Conservation (phyloP, 192 early-diverging fungal species). For the Backusella macrospora region DNA sequence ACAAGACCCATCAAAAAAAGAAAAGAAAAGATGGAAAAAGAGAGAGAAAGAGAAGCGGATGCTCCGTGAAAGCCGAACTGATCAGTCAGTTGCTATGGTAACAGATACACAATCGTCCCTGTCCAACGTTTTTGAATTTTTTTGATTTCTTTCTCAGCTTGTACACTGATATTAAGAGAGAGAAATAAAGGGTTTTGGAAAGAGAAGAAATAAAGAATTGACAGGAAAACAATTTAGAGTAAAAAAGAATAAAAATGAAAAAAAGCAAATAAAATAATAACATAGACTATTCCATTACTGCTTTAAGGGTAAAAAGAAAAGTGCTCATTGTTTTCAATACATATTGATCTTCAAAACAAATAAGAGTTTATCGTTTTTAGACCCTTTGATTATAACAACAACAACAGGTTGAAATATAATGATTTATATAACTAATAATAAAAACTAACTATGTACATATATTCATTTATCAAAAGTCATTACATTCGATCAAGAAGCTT, state of each 20-base stretch:
- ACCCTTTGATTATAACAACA: neutral
- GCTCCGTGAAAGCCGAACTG: neutral
- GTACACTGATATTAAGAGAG: neutral
- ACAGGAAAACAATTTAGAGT: neutral
- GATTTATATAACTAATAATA: neutral
- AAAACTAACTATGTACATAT: neutral
- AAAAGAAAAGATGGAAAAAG: neutral
- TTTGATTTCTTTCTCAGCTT: conserved; percentile 9
- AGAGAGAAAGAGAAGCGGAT: neutral
- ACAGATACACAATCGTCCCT: neutral
- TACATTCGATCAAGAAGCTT: neutral
- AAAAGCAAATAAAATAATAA: conserved; percentile 1
- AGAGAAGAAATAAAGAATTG: neutral
- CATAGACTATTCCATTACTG: neutral
- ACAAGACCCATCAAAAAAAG: conserved; percentile 12
- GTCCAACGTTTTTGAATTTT: neutral
- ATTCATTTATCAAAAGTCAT: too few species aligned
- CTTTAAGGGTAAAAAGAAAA: neutral
- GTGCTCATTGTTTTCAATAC: neutral
- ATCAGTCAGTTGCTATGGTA: neutral
- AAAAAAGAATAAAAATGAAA: too few species aligned
- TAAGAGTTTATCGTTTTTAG: neutral
- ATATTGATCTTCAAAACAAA: conserved; percentile 13
- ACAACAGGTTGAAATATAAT: neutral
- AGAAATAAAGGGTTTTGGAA: neutral